Conservation (phyloP, 495 filamentous ascomycete species). For the Lindgomyces ingoldianus region DNA sequence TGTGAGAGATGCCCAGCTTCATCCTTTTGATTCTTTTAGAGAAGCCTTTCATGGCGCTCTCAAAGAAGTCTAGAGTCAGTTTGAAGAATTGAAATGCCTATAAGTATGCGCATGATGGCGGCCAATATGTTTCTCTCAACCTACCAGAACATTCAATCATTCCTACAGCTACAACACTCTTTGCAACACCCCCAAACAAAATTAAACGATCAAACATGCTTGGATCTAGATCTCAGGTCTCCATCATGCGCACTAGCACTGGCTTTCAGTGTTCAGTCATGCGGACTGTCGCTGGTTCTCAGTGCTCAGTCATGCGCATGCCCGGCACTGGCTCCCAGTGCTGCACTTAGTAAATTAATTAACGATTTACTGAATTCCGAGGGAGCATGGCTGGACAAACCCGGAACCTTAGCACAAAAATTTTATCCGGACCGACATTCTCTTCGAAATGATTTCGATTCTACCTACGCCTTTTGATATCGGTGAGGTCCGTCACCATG, state of each 20-base stretch:
- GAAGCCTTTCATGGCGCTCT: neutral
- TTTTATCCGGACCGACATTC: neutral
- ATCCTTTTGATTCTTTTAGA: neutral
- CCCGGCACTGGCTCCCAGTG: neutral
- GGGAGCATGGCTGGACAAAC: neutral
- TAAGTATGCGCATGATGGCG: neutral
- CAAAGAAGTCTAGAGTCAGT: neutral
- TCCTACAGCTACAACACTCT: neutral
- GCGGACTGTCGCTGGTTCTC: too few species aligned
- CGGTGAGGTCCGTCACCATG: neutral
- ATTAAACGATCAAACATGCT: constrained; percentile 4
- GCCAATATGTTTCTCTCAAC: neutral
- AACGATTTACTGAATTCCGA: neutral
- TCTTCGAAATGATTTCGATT: neutral
- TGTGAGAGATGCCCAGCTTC: neutral
- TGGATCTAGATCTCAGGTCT: constrained; percentile 4
- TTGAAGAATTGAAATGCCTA: neutral
- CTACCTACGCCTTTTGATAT: neutral
- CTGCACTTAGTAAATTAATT: neutral
- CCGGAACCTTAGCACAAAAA: neutral
- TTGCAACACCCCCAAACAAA: neutral
- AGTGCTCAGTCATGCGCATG: neutral
- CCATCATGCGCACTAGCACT: neutral
- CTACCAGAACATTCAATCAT: constrained; percentile 14
- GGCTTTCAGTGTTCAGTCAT: neutral